Evolutionary conservation across 1,284 basidiomycete genomes (phyloP), one percentile per base, ranked within the genome.

Genomic region (Leccinum fuscescens): DNA sequence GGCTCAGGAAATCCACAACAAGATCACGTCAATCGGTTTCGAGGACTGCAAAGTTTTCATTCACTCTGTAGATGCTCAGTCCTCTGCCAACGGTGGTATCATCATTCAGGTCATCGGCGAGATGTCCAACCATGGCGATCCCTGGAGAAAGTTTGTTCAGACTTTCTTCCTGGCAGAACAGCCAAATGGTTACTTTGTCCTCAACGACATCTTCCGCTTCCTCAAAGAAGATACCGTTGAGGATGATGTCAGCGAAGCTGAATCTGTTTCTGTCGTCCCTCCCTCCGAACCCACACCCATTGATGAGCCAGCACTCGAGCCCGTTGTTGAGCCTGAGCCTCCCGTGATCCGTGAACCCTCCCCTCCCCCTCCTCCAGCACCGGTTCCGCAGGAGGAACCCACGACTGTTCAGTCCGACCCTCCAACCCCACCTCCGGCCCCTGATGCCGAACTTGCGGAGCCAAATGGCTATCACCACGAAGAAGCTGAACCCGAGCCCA

Each of bases 171-270:
- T 99, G 59, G 97, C 97, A 53, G 94, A 98, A 77, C 97, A 99
- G 79, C 94, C 95, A 46, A 97, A 96, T 71, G 97, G 97, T 53
- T 99, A 98, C 82, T 99, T 95, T 77, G 97, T 99, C 64, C 88
- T 99, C 76, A 99, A 99, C 79, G 97, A 99, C 80, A 98, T 99
- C 80, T 99, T 99, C 89, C 91, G 96, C 65, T 98, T 96, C 83
- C 82, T 99, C 66, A 97, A 97, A 81, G 96, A 98, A 78, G 96
- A 98, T 70, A 82, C 86, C 42, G 90, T 93, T 64, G 92, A 92
- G 65, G 93, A 92, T 59, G 90, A 92, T 60, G 82, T 77, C 62
- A 77, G 77, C 59, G 84, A 83, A 60, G 66, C 75, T 9, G 77
- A 78, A 6, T 68, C 64, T 35, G 63, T 57, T 39, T 65, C 68